phyloP scores from a whole-genome alignment of 345 rosid genomes.

The Hibiscus trionum region DNA sequence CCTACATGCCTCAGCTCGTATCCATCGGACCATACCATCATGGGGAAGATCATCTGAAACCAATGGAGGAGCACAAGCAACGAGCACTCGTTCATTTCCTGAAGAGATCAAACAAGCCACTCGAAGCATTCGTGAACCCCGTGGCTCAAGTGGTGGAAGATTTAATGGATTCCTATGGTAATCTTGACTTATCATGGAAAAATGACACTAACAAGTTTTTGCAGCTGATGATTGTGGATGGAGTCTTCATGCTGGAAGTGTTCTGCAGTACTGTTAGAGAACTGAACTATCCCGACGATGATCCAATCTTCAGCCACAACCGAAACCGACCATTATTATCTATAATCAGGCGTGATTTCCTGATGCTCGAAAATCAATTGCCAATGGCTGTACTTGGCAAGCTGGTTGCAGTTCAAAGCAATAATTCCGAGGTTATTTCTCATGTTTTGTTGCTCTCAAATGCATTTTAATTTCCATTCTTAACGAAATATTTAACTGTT shows the following conservation, averaged over 20 bases:
- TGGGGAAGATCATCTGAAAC: neutral
- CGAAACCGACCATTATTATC: neutral
- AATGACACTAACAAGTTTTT: neutral
- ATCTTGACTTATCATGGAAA: neutral
- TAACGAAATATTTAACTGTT: too few relatives aligned
- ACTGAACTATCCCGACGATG: neutral
- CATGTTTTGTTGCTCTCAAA: neutral
- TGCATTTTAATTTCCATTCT: too few relatives aligned
- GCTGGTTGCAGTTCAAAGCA: neutral
- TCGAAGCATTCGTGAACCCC: neutral
- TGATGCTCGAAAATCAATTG: neutral
- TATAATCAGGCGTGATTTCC: neutral
- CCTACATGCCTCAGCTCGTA: neutral
- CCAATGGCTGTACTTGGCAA: neutral
- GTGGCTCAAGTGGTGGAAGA: neutral
- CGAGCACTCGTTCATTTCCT: neutral
- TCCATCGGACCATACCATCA: slow-evolving; percentile 6
- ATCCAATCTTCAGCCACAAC: neutral
- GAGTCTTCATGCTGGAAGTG: neutral
- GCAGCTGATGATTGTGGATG: neutral
- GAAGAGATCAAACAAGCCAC: neutral
- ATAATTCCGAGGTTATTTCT: neutral
- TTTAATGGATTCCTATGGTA: neutral
- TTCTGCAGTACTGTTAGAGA: neutral
- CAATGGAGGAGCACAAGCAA: neutral